Evolutionary conservation across 106 monocot genomes (phyloP).

Genomic region (Amphibolis antarctica): DNA sequence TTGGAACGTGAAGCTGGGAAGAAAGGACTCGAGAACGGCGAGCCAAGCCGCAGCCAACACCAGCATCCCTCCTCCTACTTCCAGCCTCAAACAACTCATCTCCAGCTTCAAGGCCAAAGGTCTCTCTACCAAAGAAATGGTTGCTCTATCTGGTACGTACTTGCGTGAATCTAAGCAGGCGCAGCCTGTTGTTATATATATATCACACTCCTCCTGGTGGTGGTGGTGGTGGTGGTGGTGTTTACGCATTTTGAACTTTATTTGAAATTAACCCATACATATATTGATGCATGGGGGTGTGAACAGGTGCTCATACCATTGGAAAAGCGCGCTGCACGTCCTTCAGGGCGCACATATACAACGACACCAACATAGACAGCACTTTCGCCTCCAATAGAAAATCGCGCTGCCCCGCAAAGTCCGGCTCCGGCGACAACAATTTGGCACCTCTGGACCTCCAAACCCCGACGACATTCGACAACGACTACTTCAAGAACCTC

Average conservation of each 20-base stretch:
- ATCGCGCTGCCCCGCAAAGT: constrained; percentile 28
- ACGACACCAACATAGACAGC: constrained; percentile 62
- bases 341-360: constrained; percentile 62
- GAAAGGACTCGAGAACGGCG: constrained; percentile 57
- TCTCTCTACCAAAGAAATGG: constrained; percentile 65
- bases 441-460: constrained; percentile 45
- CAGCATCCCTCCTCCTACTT: constrained; percentile 45
- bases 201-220: neutral
- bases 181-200: neutral
- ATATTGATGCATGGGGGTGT: neutral
- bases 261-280: neutral
- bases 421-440: constrained; percentile 44
- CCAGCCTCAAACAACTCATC: constrained; percentile 44
- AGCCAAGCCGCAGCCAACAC: constrained; percentile 50
- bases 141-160: constrained; percentile 52
- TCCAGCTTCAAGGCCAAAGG: constrained; percentile 54
- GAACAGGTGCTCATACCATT: constrained; percentile 65
- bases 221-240: neutral
- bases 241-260: too few species aligned
- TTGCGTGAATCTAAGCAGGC: too few species aligned
- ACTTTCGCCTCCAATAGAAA: constrained; percentile 29
- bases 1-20: constrained; percentile 68
- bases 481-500: constrained; percentile 67
- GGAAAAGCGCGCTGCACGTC: constrained; percentile 50
- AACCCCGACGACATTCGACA: constrained; percentile 50